A percentile compares a stretch with the other conserved stretches of the same genome.
These are phyloP conservation scores for Pinus albicaulis DNA, from an alignment of 75 land plant genomes.

Conservation along the genomic window DNA sequence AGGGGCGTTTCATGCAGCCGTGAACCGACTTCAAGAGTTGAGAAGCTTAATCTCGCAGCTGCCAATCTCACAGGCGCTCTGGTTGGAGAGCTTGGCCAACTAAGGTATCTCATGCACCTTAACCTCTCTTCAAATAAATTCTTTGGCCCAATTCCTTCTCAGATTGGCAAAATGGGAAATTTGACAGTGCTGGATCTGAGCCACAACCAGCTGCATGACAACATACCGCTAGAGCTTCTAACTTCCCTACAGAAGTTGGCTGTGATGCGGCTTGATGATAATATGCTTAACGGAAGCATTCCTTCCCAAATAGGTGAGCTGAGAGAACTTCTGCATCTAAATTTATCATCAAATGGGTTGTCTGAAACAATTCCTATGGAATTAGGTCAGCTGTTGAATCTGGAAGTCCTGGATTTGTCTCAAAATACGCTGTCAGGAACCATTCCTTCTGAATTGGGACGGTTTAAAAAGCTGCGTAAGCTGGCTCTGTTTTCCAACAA, in stretches of 20 bases:
- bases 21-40: not conserved
- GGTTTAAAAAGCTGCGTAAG: no score
- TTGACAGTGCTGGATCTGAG: slow-evolving; percentile 11
- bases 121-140: slow-evolving; percentile 15
- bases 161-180: not conserved
- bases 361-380: no score
- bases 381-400: no score
- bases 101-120: slow-evolving; percentile 9
- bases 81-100: slow-evolving; percentile 13
- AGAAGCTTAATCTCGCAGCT: not conserved
- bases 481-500: no score
- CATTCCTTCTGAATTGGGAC: no score
- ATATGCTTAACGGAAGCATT: not conserved
- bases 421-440: no score
- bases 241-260: no score
- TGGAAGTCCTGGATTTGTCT: no score
- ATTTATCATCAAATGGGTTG: no score
- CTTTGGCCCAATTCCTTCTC: not conserved
- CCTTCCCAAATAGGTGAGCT: not conserved
- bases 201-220: slow-evolving; percentile 12
- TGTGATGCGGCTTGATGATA: not conserved
- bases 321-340: no score
- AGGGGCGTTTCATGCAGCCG: not conserved
- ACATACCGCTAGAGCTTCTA: not conserved
- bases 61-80: not conserved